A percentile compares a stretch with the other conserved stretches of the same genome.
Conservation (phyloP, 192 early-diverging fungal species). For the Coemansia sp. region DNA sequence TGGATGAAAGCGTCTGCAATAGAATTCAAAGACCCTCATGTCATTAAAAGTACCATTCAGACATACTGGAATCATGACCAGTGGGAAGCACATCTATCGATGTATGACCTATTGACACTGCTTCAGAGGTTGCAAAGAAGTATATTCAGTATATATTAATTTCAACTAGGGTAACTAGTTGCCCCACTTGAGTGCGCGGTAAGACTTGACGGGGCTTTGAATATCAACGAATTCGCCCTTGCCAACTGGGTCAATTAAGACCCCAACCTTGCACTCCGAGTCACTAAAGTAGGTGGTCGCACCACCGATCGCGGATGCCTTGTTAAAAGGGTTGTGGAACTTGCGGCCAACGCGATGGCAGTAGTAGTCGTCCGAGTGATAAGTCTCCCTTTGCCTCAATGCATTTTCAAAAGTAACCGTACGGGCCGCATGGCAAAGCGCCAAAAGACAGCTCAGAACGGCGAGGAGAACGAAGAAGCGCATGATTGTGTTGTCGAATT, state of each 20-base stretch:
- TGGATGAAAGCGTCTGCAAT: too few species aligned
- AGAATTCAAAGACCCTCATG: too few species aligned
- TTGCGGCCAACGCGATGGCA: conserved; percentile 1
- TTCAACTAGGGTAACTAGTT: too few species aligned
- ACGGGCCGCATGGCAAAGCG: not conserved
- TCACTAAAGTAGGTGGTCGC: not conserved
- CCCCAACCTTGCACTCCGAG: not conserved
- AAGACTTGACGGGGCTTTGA: not conserved
- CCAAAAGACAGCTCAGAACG: not conserved
- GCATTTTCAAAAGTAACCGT: not conserved
- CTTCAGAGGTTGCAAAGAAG: too few species aligned
- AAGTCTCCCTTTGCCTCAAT: not conserved
- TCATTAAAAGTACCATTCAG: too few species aligned
- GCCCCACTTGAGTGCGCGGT: not conserved
- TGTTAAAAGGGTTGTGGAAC: not conserved
- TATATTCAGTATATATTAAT: not conserved
- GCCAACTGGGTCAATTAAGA: not conserved
- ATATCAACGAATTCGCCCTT: not conserved
- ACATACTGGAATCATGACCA: too few species aligned
- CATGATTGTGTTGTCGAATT: not conserved
- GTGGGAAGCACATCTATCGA: too few species aligned
- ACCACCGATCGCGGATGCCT: not conserved
- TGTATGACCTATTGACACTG: too few species aligned
- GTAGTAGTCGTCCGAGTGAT: not conserved
- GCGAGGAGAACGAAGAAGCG: not conserved